phyloP scores from a whole-genome alignment of 495 filamentous ascomycete genomes.

The Lasiosphaeriaceae sp. region DNA sequence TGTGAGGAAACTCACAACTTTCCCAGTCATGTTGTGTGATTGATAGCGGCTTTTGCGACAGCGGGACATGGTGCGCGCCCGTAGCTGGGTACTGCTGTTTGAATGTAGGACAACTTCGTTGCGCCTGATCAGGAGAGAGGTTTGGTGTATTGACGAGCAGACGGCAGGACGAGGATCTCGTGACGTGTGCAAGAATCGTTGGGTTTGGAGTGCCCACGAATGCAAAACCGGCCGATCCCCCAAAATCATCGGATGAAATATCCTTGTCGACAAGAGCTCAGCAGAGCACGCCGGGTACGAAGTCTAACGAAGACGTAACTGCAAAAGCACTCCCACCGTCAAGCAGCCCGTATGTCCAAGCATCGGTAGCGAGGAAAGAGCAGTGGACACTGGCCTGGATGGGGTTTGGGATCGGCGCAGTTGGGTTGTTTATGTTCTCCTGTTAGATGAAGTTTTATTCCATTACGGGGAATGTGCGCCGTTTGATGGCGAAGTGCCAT shows the following conservation, averaged over 20 bases:
- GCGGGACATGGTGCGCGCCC: slow-evolving; percentile 37
- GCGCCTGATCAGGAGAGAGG: neutral
- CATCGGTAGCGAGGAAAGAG: slow-evolving; percentile 13
- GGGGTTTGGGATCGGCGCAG: slow-evolving; percentile 13
- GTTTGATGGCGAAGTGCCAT: neutral
- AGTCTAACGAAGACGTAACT: too few species aligned
- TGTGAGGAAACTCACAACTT: neutral
- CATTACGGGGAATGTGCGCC: neutral
- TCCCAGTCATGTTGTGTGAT: slow-evolving; percentile 37
- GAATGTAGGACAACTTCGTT: slow-evolving; percentile 24
- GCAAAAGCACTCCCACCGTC: too few species aligned
- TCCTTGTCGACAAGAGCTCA: too few species aligned
- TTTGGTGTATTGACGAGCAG: slow-evolving; percentile 6
- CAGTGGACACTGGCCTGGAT: slow-evolving; percentile 14
- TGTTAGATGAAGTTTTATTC: slow-evolving; percentile 9
- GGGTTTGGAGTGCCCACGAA: slow-evolving; percentile 27
- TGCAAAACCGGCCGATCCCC: neutral
- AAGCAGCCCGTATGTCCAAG: slow-evolving; percentile 6
- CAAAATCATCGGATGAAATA: too few species aligned
- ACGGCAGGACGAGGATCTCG: slow-evolving; percentile 36
- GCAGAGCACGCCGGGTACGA: too few species aligned
- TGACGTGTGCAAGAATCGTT: slow-evolving; percentile 31
- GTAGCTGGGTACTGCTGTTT: slow-evolving; percentile 40
- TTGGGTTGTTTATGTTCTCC: slow-evolving; percentile 19
- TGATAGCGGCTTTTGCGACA: slow-evolving; percentile 36